Percentiles rank a stretch among this genome's conserved stretches.
Evolutionary conservation across 768 basidiomycete genomes (phyloP).

Genomic region (Lyophyllum semitale): DNA sequence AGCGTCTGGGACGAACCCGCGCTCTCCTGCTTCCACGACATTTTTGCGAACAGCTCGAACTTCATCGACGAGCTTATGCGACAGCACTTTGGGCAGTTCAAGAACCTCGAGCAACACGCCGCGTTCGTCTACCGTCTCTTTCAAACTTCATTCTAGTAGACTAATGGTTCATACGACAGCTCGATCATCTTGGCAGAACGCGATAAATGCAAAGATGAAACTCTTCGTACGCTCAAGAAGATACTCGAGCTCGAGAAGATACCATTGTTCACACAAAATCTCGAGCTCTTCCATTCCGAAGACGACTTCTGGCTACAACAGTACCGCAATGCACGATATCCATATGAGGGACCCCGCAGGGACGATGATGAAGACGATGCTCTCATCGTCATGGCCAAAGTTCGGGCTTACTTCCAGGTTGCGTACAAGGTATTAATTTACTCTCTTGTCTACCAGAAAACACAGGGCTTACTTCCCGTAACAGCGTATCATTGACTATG

Average conservation of each 20-base stretch:
- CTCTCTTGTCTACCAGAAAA: not conserved
- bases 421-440: constrained; percentile 46
- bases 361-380: constrained; percentile 35
- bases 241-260: constrained; percentile 37
- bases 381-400: constrained; percentile 52
- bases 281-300: constrained; percentile 16
- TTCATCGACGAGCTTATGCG: constrained; percentile 21
- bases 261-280: constrained; percentile 39
- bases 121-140: constrained; percentile 17
- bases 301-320: constrained; percentile 19
- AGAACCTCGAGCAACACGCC: constrained; percentile 25
- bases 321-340: not conserved
- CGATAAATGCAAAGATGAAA: constrained; percentile 18
- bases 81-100: constrained; percentile 32
- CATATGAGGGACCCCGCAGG: not conserved
- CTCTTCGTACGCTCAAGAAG: constrained; percentile 28
- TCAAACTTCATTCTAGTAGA: not conserved
- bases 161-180: not conserved
- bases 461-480: not conserved
- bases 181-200: constrained; percentile 7
- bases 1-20: constrained; percentile 30
- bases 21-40: constrained; percentile 29
- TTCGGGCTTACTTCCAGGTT: constrained; percentile 57
- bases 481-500: constrained; percentile 56
- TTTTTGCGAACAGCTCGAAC: constrained; percentile 9